Percentiles rank a stretch among this genome's conserved stretches.
Conservation (phyloP, 169 alveolate genomes). For the Plasmodium billcollinsi region DNA sequence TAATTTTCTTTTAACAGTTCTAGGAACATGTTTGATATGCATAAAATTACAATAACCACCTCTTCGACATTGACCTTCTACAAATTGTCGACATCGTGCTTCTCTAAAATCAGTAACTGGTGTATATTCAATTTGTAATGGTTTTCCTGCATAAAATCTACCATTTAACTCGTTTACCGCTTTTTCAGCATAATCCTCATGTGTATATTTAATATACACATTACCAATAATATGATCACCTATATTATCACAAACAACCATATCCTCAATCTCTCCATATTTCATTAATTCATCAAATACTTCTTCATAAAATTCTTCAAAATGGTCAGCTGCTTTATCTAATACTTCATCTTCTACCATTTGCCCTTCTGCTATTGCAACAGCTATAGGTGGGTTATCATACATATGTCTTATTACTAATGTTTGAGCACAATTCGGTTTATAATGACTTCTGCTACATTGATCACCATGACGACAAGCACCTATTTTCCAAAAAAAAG, state of each 20-base stretch:
- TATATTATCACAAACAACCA: constrained; percentile 99
- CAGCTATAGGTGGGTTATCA: constrained; percentile 98
- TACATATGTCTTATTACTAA: constrained; percentile 97
- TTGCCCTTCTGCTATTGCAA: constrained; percentile 99
- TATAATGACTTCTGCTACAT: constrained; percentile 98
- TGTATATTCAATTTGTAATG: constrained; percentile 96
- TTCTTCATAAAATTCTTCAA: constrained; percentile 98
- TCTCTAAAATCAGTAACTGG: constrained; percentile 99
- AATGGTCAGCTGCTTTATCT: constrained; percentile 97
- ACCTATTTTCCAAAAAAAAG: constrained; percentile 99
- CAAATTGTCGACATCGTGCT: constrained; percentile 98
- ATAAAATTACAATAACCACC: constrained; percentile 99
- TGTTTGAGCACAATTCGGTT: constrained; percentile 97
- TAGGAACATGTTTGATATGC: constrained; percentile 98
- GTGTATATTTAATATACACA: constrained; percentile 96
- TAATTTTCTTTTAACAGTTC: constrained; percentile 93
- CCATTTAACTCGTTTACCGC: constrained; percentile 96
- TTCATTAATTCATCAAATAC: constrained; percentile 97
- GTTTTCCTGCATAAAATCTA: constrained; percentile 94
- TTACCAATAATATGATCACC: constrained; percentile 99
- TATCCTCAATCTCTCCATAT: constrained; percentile 98
- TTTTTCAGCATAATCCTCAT: constrained; percentile 96
- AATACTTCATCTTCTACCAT: constrained; percentile 95
- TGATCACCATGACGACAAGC: constrained; percentile 99
- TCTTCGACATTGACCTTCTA: constrained; percentile 98